These are phyloP conservation scores for Drechmeria coniospora DNA, from an alignment of 2,329 filamentous ascomycete genomes.

Conservation along the genomic window DNA sequence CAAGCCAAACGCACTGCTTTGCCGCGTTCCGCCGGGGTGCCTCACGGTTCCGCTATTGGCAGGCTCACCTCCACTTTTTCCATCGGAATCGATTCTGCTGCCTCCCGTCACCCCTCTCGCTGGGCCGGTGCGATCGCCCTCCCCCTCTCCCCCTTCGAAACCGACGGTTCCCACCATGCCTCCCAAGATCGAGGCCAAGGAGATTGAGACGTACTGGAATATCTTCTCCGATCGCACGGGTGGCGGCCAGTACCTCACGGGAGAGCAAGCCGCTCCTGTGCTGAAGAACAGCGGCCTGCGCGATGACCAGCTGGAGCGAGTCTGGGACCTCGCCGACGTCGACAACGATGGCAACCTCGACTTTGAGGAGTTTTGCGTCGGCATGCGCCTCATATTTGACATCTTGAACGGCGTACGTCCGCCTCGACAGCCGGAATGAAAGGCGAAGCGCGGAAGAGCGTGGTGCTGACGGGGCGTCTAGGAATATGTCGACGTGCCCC, in stretches of 20 bases:
- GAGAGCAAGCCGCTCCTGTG: constrained; percentile 45
- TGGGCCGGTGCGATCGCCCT: not conserved
- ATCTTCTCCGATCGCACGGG: constrained; percentile 46
- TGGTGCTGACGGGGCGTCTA: constrained; percentile 24
- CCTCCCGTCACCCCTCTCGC: not conserved
- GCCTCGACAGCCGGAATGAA: not conserved
- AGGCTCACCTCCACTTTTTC: no score
- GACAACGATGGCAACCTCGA: constrained; percentile 95
- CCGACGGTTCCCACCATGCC: constrained; percentile 27
- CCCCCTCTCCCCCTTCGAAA: constrained; percentile 1
- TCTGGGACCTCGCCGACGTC: constrained; percentile 95
- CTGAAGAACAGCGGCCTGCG: constrained; percentile 48
- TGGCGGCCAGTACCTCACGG: constrained; percentile 43
- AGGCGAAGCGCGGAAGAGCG: not conserved
- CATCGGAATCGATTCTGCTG: no score
- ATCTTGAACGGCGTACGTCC: constrained; percentile 70
- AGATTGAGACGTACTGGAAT: constrained; percentile 52
- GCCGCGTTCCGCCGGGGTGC: not conserved
- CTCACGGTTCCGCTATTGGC: no score
- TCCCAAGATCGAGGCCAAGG: constrained; percentile 44
- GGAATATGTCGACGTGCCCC: constrained; percentile 85
- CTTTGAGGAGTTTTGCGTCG: constrained; percentile 99
- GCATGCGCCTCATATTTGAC: constrained; percentile 96
- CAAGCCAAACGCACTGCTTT: no score
- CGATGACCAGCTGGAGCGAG: constrained; percentile 74